Evolutionary conservation across 495 filamentous ascomycete species (phyloP), one percentile per base, ranked within the genome.

Genomic region (Neurospora sp.): DNA sequence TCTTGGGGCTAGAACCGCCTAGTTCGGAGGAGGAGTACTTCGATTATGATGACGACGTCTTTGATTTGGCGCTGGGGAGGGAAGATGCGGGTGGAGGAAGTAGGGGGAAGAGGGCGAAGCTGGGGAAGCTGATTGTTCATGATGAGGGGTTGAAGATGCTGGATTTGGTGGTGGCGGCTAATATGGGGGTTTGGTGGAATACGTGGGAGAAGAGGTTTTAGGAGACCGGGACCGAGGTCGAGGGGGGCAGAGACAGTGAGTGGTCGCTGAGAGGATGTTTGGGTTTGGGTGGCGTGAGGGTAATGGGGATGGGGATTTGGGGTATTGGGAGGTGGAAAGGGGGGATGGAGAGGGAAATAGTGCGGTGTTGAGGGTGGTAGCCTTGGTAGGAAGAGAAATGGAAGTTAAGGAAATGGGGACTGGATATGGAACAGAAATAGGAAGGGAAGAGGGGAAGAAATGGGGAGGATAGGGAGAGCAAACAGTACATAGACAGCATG

Each of bases 101-200:
- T 77, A 86, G 90, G 62, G 94, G 94, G 1, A 95, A 92, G 78
- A 89, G 93, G 75, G 95, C 93, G 0, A 98, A 98, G 82, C 84
- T 99, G 78, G 95, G 95, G 1, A 99, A 98, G 82, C 79, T 98
- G 72, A 92, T 99, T 41, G 88, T 98, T 35, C 91, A 95, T 75
- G 91, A 95, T 75, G 95, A 97, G 76, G 96, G 96, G 0, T 84
- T 97, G 72, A 96, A 96, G 83, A 98, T 99, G 96, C 78, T 97
- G 76, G 96, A 99, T 86, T 79, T 99, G 71, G 86, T 97, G 2
- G 93, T 98, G 38, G 93, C 95, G 11, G 92, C 94, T 49, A 98
- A 96, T 79, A 87, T 98, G 82, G 92, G 91, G 1, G 87, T 98
- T 49, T 98, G 95, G 92, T 97, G 95, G 96, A 91, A 90, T 76